These are phyloP conservation scores for Basipetospora chlamydospora DNA, from an alignment of 2,329 filamentous ascomycete species.

Conservation along the genomic window DNA sequence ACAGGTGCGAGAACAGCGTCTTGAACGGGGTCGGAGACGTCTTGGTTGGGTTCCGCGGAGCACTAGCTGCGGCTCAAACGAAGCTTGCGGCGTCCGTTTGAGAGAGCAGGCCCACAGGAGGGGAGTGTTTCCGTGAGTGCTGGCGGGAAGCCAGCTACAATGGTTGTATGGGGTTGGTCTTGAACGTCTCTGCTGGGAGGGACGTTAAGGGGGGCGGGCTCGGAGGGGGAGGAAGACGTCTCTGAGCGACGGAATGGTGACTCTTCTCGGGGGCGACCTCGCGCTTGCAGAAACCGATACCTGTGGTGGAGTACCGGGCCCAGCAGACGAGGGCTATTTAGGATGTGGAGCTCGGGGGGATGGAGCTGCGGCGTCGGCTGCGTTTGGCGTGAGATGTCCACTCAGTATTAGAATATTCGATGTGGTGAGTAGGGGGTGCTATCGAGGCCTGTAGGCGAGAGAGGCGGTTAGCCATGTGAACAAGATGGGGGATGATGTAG, in stretches of 20 bases:
- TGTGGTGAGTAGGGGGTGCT: slow-evolving; percentile 30
- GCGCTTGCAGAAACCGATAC: slow-evolving; percentile 72
- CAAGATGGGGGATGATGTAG: no score
- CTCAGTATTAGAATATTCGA: not conserved
- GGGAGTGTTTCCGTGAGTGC: slow-evolving; percentile 46
- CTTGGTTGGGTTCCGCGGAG: slow-evolving; percentile 57
- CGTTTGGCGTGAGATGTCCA: not conserved
- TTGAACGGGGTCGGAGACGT: slow-evolving; percentile 6
- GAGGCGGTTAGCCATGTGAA: no score
- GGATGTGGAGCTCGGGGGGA: slow-evolving; percentile 3
- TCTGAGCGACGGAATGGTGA: slow-evolving; percentile 80
- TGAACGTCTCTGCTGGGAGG: slow-evolving; percentile 47
- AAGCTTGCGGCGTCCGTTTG: slow-evolving; percentile 86
- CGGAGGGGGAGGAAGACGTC: slow-evolving; percentile 70
- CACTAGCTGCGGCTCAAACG: slow-evolving; percentile 97
- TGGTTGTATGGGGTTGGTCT: slow-evolving; percentile 17
- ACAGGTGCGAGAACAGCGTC: not conserved
- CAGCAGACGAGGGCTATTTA: slow-evolving; percentile 40
- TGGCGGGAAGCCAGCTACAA: slow-evolving; percentile 81
- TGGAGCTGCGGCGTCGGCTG: slow-evolving; percentile 1
- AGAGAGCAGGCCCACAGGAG: slow-evolving; percentile 94
- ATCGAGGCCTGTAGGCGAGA: slow-evolving; percentile 42
- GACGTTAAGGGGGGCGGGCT: slow-evolving; percentile 85
- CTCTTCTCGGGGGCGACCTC: slow-evolving; percentile 47
- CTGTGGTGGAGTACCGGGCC: slow-evolving; percentile 67